Evolutionary conservation across 371 early-diverging fungal species (phyloP).

Genomic region (Rhizopus delemar): DNA sequence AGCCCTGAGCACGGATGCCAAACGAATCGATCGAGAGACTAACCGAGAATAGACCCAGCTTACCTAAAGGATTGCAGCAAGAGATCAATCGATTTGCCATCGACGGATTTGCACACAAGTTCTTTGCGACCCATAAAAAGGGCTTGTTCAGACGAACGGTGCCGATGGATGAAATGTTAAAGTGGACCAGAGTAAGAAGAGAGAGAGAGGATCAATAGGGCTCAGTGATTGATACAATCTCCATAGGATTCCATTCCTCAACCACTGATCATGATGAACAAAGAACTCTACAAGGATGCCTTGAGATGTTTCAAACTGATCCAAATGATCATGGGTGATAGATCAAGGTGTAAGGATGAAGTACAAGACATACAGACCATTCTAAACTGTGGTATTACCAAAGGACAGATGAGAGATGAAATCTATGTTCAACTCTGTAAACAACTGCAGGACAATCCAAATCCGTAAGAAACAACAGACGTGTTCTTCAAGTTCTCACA

Average conservation of each 20-base stretch:
- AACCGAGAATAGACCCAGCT: constrained; percentile 35
- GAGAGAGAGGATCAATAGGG: no score
- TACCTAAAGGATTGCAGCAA: constrained; percentile 66
- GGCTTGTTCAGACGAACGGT: constrained; percentile 82
- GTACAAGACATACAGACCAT: constrained; percentile 74
- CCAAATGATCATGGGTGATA: constrained; percentile 84
- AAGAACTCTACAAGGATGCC: constrained; percentile 81
- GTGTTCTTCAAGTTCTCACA: no score
- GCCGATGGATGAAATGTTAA: constrained; percentile 84
- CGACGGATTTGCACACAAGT: constrained; percentile 89
- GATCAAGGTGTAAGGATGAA: constrained; percentile 25
- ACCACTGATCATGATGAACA: constrained; percentile 81
- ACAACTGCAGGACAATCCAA: constrained; percentile 84
- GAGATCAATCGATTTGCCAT: constrained; percentile 82
- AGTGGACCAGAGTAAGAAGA: constrained; percentile 69
- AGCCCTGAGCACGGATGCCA: neutral
- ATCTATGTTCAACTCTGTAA: constrained; percentile 93
- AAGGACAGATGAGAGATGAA: constrained; percentile 87
- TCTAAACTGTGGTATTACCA: constrained; percentile 70
- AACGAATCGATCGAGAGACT: no score
- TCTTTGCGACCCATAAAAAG: constrained; percentile 87
- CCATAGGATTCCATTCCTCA: constrained; percentile 65
- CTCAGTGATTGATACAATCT: neutral
- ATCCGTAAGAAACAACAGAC: constrained; percentile 37
- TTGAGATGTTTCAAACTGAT: constrained; percentile 80